Conservation (phyloP, 139 green algal species). For the Nannochloris sp. region DNA sequence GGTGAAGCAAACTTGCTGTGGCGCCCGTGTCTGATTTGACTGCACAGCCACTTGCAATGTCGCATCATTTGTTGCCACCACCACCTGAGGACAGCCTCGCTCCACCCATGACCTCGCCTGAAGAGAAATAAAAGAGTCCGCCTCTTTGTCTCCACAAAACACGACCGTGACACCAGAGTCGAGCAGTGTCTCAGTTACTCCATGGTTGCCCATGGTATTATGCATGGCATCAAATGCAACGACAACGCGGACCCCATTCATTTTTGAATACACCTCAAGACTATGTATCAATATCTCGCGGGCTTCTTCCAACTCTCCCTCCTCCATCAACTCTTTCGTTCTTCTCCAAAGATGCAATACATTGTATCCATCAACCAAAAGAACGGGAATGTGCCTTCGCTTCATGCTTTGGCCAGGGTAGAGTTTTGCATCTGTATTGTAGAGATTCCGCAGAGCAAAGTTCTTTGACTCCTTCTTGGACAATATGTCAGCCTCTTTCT, state of each 20-base stretch:
- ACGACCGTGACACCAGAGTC: slow-evolving; percentile 5
- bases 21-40: not conserved
- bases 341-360: slow-evolving; percentile 17
- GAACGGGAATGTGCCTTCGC: slow-evolving; percentile 6
- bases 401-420: not conserved
- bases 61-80: slow-evolving; percentile 5
- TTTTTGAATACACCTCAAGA: slow-evolving; percentile 16
- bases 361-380: slow-evolving; percentile 48
- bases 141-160: slow-evolving; percentile 8
- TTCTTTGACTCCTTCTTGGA: slow-evolving; percentile 8
- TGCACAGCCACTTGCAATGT: slow-evolving; percentile 1
- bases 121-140: slow-evolving; percentile 8
- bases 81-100: not conserved
- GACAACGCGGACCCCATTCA: not conserved
- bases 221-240: slow-evolving; percentile 12
- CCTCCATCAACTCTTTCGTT: slow-evolving; percentile 2
- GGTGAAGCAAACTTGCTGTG: not conserved
- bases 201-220: not conserved
- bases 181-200: not conserved
- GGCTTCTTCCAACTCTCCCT: slow-evolving; percentile 4
- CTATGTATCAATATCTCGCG: slow-evolving; percentile 11
- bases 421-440: not conserved
- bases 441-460: slow-evolving; percentile 13
- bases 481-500: not conserved
- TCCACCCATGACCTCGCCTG: not conserved